Percentiles rank a stretch among this genome's conserved stretches.
Conservation (phyloP, 495 filamentous ascomycete species). For the Lichina pygmaea region DNA sequence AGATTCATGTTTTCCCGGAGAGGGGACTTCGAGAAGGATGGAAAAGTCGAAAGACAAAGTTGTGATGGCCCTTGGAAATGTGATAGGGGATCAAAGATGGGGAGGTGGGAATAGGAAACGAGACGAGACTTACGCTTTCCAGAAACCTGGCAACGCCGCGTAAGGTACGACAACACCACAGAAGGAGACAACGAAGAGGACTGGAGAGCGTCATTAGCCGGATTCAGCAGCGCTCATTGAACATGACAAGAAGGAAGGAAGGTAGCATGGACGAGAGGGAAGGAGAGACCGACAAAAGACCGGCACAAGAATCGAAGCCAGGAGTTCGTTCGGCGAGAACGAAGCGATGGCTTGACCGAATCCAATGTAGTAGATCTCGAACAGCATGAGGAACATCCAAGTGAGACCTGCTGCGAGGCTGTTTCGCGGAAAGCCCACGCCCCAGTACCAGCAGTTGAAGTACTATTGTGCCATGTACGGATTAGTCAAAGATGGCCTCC, state of each 20-base stretch:
- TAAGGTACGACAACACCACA: constrained; percentile 36
- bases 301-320: constrained; percentile 41
- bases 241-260: constrained; percentile 29
- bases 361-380: constrained; percentile 44
- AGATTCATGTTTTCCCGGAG: neutral
- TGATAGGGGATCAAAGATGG: neutral
- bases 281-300: constrained; percentile 16
- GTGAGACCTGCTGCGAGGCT: constrained; percentile 25
- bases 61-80: neutral
- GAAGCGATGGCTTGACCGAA: constrained; percentile 57
- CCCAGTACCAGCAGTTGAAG: constrained; percentile 31
- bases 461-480: constrained; percentile 10
- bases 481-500: neutral
- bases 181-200: constrained; percentile 34
- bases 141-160: constrained; percentile 26
- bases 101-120: neutral
- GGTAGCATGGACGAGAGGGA: neutral
- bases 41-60: neutral
- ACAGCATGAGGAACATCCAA: constrained; percentile 35
- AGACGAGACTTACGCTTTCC: constrained; percentile 12
- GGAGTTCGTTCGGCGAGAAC: constrained; percentile 41
- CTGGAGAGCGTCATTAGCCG: constrained; percentile 27
- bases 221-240: constrained; percentile 40
- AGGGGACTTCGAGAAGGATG: neutral
- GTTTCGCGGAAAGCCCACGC: constrained; percentile 24